Evolutionary conservation across 2,329 filamentous ascomycete species (phyloP), one percentile per base, ranked within the genome.

Genomic region (Scytalidium sp.): DNA sequence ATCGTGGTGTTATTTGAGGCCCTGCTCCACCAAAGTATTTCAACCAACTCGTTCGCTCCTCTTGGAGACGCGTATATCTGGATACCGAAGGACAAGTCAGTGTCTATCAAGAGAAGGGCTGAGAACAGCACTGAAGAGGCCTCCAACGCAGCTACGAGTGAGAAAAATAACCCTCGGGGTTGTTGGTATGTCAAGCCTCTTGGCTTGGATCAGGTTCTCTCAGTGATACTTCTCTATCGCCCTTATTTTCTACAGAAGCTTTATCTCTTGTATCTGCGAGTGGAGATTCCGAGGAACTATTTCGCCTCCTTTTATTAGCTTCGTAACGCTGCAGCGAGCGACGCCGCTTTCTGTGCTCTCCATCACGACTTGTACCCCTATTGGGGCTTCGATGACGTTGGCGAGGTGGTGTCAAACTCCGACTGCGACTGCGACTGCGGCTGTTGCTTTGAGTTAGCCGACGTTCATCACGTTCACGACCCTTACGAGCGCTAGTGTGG

Each of bases 221-320:
- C 42, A 19, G 50, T 45, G 57, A 46, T 10, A 56, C 58, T 53
- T 50, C 50, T 51, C 55, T 62, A 68, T 69, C 73, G 63, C 69
- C 67, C 68, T 74, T 66, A 69, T 71, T 67, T 67, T 72, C 70
- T 76, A 67, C 68, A 81, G 84, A 80, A 83, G 75, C 78, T 65
- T 73, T 79, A 67, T 73, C 67, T 70, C 70, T 74, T 63, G 66
- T 65, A 64, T 70, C 72, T 66, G 74, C 71, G 62, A 56, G 54
- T 53, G 61, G 57, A 48, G 78, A 77, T 64, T 71, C 71, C 55
- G 77, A 77, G 56, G 79, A 80, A 56, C 70, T 71, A 64, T 73
- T 79, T 59, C 71, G 72, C 64, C 75, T 75, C 56, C 71, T 74
- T 55, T 67, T 67, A 55, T 60, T 66, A 25, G 62, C 61, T 42